Conservation (phyloP, 2,329 filamentous ascomycete genomes). For the Neofusicoccum ribis region DNA sequence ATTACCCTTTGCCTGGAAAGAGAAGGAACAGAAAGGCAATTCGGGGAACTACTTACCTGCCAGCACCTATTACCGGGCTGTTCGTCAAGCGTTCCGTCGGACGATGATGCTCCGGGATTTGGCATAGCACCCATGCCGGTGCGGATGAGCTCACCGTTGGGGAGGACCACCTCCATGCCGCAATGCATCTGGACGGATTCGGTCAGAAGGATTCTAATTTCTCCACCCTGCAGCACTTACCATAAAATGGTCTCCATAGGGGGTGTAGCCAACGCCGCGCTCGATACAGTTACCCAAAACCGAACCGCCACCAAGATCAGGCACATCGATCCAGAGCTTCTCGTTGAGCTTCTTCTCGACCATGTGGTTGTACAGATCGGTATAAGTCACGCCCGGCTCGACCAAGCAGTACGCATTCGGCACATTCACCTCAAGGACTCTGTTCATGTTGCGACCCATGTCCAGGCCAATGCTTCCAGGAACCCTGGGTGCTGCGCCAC, state of each 20-base stretch:
- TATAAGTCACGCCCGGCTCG: constrained; percentile 52
- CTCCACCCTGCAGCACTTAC: constrained; percentile 34
- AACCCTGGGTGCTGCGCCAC: constrained; percentile 50
- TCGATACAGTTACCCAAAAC: constrained; percentile 38
- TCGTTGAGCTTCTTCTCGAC: constrained; percentile 30
- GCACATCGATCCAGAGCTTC: constrained; percentile 46
- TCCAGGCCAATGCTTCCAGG: constrained; percentile 50
- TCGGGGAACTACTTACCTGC: constrained; percentile 20
- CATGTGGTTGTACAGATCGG: constrained; percentile 47
- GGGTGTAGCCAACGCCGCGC: constrained; percentile 38
- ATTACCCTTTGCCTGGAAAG: not conserved
- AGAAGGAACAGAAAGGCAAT: not conserved
- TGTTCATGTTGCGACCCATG: constrained; percentile 45
- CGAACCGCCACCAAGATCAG: constrained; percentile 37
- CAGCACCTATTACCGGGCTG: constrained; percentile 28
- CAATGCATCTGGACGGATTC: not conserved
- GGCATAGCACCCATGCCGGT: constrained; percentile 46
- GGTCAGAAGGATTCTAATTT: not conserved
- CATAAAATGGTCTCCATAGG: constrained; percentile 45
- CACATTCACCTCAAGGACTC: constrained; percentile 41
- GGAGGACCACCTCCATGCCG: constrained; percentile 47
- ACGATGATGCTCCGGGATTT: constrained; percentile 20
- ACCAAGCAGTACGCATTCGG: constrained; percentile 44
- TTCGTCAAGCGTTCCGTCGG: not conserved
- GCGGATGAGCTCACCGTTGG: constrained; percentile 40